Evolutionary conservation across 2,329 filamentous ascomycete species (phyloP), one percentile per base, ranked within the genome.

Genomic region (Paecilomyces sp.): DNA sequence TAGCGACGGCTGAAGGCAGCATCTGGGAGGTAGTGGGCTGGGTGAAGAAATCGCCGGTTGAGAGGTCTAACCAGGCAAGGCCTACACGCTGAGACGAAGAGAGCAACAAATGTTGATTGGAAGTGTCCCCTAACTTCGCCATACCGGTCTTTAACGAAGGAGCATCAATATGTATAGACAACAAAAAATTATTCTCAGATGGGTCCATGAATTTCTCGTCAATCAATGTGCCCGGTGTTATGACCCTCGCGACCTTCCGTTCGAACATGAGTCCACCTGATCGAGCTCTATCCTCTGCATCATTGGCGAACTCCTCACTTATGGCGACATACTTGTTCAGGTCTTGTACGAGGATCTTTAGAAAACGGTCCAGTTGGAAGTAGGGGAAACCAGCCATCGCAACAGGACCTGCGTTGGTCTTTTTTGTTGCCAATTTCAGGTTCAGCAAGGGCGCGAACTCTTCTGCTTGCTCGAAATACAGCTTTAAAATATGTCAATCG

Each of bases 171-270:
- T 95, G 85, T 55, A 97, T 83, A 41, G 90, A 88, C 71, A 97
- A 84, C 34, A 97, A 82, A 73, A 93, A 99, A 72, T 97, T 97
- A 75, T 94, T 97, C 68, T 90, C 87, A 71, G 90, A 93, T 1
- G 92, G 91, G 71, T 97, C 91, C 81, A 99, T 92, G 74, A 97
- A 99, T 67, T 92, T 92, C 76, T 99, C 94, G 74, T 99, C 94
- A 65, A 99, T 96, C 58, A 99, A 80, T 1, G 94, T 99, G 22
- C 94, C 94, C 1, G 94, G 92, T 0, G 94, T 97, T 69, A 99
- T 86, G 66, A 99, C 88, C 60, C 94, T 87, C 18, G 90, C 85
- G 13, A 99, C 91, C 66, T 82, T 87, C 28, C 94, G 88, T 71
- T 95, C 89, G 72, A 94, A 95, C 79, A 93, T 81, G 63, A 93